A percentile compares a stretch with the other conserved stretches of the same genome.
Evolutionary conservation across 2,329 filamentous ascomycete genomes (phyloP).

Genomic region (Colletotrichum karsti): DNA sequence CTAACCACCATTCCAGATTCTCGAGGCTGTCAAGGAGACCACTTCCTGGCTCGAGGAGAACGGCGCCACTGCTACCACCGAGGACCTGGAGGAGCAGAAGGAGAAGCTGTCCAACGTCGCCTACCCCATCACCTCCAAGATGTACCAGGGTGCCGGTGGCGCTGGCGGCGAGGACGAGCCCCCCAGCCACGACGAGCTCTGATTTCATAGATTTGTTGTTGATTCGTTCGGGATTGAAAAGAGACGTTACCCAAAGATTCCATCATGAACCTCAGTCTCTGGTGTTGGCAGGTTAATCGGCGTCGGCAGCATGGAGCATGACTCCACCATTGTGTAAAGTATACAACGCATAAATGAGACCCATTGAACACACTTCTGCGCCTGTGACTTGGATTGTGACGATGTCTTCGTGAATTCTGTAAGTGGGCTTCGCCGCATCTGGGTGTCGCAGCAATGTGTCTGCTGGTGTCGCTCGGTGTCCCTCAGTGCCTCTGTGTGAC

Average conservation of each 20-base stretch:
- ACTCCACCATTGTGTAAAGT: slow-evolving; percentile 29
- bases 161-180: slow-evolving; percentile 76
- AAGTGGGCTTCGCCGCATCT: too few species aligned
- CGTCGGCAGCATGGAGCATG: slow-evolving; percentile 30
- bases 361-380: slow-evolving; percentile 22
- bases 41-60: slow-evolving; percentile 98
- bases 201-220: slow-evolving; percentile 49
- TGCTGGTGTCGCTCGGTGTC: too few species aligned
- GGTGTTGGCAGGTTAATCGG: slow-evolving; percentile 31
- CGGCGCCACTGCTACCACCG: slow-evolving; percentile 81
- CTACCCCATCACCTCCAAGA: slow-evolving; percentile 98
- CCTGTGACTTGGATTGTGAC: too few species aligned
- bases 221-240: slow-evolving; percentile 29
- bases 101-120: slow-evolving; percentile 97
- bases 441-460: too few species aligned
- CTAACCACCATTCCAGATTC: slow-evolving; percentile 59
- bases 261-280: slow-evolving; percentile 26
- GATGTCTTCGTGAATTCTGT: too few species aligned
- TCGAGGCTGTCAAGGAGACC: slow-evolving; percentile 96
- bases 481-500: too few species aligned
- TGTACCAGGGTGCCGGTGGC: slow-evolving; percentile 76
- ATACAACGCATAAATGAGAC: slow-evolving; percentile 29
- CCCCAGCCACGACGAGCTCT: slow-evolving; percentile 79
- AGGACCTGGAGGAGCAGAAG: slow-evolving; percentile 99
- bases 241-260: slow-evolving; percentile 27